Percentiles rank a stretch among this genome's conserved stretches.
Evolutionary conservation across 2,329 filamentous ascomycete species (phyloP).

Genomic region (Fusarium duplospermum): DNA sequence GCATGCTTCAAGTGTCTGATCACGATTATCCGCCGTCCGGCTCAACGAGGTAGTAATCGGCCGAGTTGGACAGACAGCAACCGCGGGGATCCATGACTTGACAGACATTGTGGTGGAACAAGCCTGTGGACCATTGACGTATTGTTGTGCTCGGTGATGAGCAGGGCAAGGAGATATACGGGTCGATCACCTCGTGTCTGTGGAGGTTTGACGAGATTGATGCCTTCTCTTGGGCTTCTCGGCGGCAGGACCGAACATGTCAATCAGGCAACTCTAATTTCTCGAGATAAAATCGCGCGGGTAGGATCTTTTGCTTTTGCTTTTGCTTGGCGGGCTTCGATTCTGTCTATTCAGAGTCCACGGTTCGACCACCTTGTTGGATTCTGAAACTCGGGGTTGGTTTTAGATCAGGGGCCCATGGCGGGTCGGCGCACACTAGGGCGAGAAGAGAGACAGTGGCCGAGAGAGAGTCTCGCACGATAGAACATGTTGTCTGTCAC

Average conservation of each 20-base stretch:
- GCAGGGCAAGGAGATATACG: not conserved
- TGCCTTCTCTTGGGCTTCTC: not conserved
- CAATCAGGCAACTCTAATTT: slow-evolving; percentile 13
- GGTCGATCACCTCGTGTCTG: slow-evolving; percentile 25
- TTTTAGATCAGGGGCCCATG: slow-evolving; percentile 31
- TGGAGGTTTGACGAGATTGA: slow-evolving; percentile 17
- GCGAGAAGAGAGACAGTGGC: slow-evolving; percentile 4
- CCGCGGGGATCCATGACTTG: not conserved
- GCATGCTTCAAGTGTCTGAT: not conserved
- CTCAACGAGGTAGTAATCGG: slow-evolving; percentile 1
- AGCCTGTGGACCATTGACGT: not conserved
- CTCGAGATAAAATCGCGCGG: slow-evolving; percentile 11
- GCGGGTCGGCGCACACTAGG: slow-evolving; percentile 12
- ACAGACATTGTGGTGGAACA: not conserved
- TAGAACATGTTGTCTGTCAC: not conserved
- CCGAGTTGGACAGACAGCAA: slow-evolving; percentile 2
- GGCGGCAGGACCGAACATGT: not conserved
- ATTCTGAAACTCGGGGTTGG: slow-evolving; percentile 41
- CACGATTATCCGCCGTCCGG: not conserved
- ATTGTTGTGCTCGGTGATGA: not conserved
- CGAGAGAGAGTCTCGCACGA: not conserved
- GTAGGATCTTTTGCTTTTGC: slow-evolving; percentile 14
- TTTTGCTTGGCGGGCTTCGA: slow-evolving; percentile 23
- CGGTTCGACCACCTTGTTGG: slow-evolving; percentile 29
- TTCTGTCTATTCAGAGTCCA: slow-evolving; percentile 3